These are phyloP conservation scores for Cicer judaicum DNA, from an alignment of 306 rosid genomes.

Conservation along the genomic window DNA sequence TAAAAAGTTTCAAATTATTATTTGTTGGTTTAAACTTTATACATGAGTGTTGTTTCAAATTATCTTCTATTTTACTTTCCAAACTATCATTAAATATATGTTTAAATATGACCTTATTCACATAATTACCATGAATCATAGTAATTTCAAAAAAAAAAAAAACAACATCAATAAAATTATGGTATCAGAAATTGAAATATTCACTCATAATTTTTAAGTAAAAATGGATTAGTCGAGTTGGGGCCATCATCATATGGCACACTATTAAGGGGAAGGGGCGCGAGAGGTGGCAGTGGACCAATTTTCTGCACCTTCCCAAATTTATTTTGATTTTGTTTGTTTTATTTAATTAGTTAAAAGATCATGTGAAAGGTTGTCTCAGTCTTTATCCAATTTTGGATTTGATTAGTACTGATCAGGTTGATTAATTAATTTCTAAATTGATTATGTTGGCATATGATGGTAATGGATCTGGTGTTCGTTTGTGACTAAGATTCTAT, in stretches of 20 bases:
- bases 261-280: slow-evolving; percentile 22
- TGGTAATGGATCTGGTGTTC: slow-evolving; percentile 24
- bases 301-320: slow-evolving; percentile 18
- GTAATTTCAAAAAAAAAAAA: too few species aligned
- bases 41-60: too few species aligned
- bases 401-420: neutral
- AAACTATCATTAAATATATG: too few species aligned
- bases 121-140: too few species aligned
- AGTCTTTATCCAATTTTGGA: neutral
- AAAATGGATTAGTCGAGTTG: too few species aligned
- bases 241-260: slow-evolving; percentile 16
- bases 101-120: too few species aligned
- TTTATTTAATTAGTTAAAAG: slow-evolving; percentile 27
- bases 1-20: too few species aligned
- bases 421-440: slow-evolving; percentile 6
- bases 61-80: too few species aligned
- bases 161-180: too few species aligned
- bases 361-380: neutral
- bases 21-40: too few species aligned
- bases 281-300: slow-evolving; percentile 41
- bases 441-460: slow-evolving; percentile 36
- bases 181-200: too few species aligned
- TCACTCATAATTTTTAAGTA: too few species aligned
- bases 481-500: slow-evolving; percentile 53
- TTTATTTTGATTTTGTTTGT: slow-evolving; percentile 25